phyloP scores from a whole-genome alignment of 1,139 yeast genomes.

The Groenewaldozyma auringiensis region DNA sequence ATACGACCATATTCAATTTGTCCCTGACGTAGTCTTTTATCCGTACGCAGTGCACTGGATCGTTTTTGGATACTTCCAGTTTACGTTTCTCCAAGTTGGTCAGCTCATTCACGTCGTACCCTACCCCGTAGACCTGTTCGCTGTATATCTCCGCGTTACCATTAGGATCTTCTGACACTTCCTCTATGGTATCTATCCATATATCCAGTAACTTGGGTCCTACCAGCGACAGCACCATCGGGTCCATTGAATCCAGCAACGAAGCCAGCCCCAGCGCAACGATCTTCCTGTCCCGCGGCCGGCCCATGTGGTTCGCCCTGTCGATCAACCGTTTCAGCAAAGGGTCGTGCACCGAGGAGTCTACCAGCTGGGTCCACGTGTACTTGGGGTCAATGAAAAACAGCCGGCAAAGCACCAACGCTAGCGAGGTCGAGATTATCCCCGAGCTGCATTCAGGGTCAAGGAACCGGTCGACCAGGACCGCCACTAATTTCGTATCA shows the following conservation, averaged over 20 bases:
- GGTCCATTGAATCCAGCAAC: slow-evolving; percentile 33
- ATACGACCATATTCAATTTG: not conserved
- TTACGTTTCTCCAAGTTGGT: not conserved
- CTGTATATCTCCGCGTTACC: slow-evolving; percentile 10
- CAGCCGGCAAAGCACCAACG: slow-evolving; percentile 48
- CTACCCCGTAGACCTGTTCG: not conserved
- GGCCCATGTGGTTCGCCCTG: slow-evolving; percentile 46
- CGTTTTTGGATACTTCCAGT: slow-evolving; percentile 6
- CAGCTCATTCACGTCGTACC: not conserved
- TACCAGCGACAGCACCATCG: slow-evolving; percentile 25
- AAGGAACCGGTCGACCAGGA: slow-evolving; percentile 39
- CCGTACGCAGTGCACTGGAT: slow-evolving; percentile 21
- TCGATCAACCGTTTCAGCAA: slow-evolving; percentile 30
- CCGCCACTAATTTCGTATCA: slow-evolving; percentile 16
- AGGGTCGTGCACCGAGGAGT: slow-evolving; percentile 12
- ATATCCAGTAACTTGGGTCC: slow-evolving; percentile 40
- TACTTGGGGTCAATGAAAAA: slow-evolving; percentile 42
- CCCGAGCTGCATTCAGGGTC: slow-evolving; percentile 43
- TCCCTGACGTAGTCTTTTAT: slow-evolving; percentile 8
- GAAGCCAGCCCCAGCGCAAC: slow-evolving; percentile 54
- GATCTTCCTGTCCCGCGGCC: slow-evolving; percentile 59
- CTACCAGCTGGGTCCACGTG: slow-evolving; percentile 33
- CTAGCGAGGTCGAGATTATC: slow-evolving; percentile 40
- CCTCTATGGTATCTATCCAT: slow-evolving; percentile 61
- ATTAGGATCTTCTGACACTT: slow-evolving; percentile 47